A percentile compares a stretch with the other conserved stretches of the same genome.
phyloP scores from a whole-genome alignment of 2,329 filamentous ascomycete genomes.

The Colletotrichum melonis region DNA sequence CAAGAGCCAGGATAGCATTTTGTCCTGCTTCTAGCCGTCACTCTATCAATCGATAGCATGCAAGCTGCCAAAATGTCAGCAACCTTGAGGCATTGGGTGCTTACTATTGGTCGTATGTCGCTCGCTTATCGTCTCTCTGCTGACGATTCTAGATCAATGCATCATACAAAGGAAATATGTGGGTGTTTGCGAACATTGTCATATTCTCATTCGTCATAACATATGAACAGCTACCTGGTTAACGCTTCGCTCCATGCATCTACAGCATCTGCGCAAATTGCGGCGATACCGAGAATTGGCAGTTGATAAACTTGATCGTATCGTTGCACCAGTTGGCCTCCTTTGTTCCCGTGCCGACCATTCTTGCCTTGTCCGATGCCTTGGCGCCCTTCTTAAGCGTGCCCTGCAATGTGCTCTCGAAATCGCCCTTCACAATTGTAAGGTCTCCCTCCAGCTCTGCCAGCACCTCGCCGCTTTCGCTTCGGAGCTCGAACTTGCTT shows the following conservation, averaged over 20 bases:
- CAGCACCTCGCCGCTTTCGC: slow-evolving; percentile 40
- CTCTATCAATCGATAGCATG: background rate
- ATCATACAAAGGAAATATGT: background rate
- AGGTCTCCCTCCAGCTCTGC: slow-evolving; percentile 44
- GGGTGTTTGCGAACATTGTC: background rate
- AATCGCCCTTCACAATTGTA: slow-evolving; percentile 42
- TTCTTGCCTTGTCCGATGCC: slow-evolving; percentile 37
- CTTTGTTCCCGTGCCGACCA: slow-evolving; percentile 42
- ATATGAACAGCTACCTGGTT: background rate
- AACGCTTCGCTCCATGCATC: background rate
- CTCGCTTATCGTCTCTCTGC: background rate
- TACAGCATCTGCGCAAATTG: slow-evolving; percentile 31
- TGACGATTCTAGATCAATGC: background rate
- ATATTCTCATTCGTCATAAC: slow-evolving; percentile 27
- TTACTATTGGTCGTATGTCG: background rate
- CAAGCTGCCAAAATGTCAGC: background rate
- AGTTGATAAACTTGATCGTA: slow-evolving; percentile 42
- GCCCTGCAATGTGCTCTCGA: slow-evolving; percentile 44
- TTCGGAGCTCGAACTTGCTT: slow-evolving; percentile 46
- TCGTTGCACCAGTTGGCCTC: slow-evolving; percentile 43
- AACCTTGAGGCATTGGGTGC: background rate
- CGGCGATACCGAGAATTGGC: slow-evolving; percentile 28
- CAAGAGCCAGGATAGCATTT: background rate
- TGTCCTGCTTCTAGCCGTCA: background rate
- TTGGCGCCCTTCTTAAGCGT: slow-evolving; percentile 30